These are phyloP conservation scores for Ajuga chamaepitys DNA, from an alignment of 257 asterid species.

Conservation along the genomic window DNA sequence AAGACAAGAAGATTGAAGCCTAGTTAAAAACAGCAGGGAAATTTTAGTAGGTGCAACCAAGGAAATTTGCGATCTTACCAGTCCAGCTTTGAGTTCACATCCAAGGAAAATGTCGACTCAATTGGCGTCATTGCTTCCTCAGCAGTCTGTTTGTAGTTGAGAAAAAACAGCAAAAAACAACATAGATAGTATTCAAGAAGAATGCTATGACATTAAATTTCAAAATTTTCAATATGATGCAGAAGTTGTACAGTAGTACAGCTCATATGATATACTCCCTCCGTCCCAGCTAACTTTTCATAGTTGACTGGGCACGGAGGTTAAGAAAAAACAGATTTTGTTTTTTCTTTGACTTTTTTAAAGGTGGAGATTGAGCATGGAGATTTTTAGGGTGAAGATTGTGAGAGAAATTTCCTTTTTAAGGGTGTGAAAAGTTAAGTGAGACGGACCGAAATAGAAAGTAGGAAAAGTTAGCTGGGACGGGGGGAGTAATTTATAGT, in stretches of 20 bases:
- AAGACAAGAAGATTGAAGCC: background rate
- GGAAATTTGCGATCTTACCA: conserved; percentile 45
- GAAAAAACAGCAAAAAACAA: conserved; percentile 5
- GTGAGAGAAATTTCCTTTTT: too few relatives aligned
- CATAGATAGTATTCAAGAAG: background rate
- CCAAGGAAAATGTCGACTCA: conserved; percentile 95
- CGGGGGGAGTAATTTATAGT: background rate
- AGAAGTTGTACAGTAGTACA: background rate
- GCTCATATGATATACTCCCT: background rate
- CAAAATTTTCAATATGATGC: background rate
- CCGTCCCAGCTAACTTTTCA: too few relatives aligned
- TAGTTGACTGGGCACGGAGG: too few relatives aligned
- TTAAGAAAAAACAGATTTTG: too few relatives aligned
- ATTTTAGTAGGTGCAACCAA: background rate
- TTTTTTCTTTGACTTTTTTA: too few relatives aligned
- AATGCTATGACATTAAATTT: background rate
- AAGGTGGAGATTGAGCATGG: too few relatives aligned
- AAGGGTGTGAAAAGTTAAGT: too few relatives aligned
- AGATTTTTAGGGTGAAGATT: too few relatives aligned
- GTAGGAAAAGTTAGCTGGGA: too few relatives aligned
- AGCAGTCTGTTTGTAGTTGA: conserved; percentile 65
- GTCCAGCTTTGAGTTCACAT: conserved; percentile 89
- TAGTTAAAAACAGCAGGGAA: background rate
- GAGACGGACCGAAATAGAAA: too few relatives aligned
- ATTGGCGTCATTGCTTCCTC: conserved; percentile 99